Evolutionary conservation across 2,329 filamentous ascomycete genomes (phyloP).

Genomic region (Sporothrix sp.): DNA sequence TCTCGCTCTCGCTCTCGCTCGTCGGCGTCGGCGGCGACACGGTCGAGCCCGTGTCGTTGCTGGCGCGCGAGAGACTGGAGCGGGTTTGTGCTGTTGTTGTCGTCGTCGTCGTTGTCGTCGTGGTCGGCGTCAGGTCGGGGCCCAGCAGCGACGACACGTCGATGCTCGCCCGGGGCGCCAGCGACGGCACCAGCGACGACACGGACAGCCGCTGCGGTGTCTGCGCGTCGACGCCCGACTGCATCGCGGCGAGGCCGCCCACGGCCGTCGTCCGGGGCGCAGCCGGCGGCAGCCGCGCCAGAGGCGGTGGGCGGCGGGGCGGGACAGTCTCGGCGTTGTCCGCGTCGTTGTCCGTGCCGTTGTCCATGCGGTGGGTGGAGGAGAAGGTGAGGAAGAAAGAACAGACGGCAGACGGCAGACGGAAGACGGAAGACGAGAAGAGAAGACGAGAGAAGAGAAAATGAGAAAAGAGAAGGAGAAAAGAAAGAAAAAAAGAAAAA

Average conservation of each 20-base stretch:
- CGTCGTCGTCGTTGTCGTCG: neutral
- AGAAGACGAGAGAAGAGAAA: neutral
- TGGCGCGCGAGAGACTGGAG: neutral
- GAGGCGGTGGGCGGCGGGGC: no score
- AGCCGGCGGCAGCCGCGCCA: no score
- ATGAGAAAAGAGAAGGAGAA: neutral
- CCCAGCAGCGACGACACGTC: neutral
- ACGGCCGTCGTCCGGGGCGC: no score
- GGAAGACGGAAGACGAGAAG: neutral
- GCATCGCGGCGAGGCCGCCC: no score
- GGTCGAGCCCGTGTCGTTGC: neutral
- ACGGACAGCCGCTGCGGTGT: no score
- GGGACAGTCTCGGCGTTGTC: no score
- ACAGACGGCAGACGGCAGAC: neutral
- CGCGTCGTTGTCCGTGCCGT: no score
- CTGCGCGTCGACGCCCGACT: no score
- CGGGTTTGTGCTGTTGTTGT: neutral
- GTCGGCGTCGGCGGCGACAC: neutral
- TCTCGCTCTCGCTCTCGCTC: neutral
- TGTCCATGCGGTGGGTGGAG: no score
- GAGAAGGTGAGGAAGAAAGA: neutral
- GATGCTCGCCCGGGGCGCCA: neutral
- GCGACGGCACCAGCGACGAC: neutral
- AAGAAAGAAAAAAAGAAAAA: neutral
- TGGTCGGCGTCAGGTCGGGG: neutral